Conservation (phyloP, 1,139 yeast species). For the Yamadazyma oceani region DNA sequence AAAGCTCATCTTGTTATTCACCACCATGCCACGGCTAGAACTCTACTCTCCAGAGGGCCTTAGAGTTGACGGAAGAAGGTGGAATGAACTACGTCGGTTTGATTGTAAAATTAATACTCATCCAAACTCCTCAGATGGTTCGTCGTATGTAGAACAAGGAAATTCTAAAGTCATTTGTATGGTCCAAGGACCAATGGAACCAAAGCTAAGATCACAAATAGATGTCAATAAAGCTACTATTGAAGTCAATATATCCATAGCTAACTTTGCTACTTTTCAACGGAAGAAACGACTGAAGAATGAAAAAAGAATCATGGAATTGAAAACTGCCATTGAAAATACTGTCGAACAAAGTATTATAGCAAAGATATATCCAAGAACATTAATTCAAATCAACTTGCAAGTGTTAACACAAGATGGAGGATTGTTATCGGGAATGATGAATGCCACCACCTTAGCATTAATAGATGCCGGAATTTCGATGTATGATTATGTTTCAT, state of each 20-base stretch:
- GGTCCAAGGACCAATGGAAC: conserved; percentile 91
- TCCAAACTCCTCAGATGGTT: conserved; percentile 87
- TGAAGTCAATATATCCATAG: conserved; percentile 64
- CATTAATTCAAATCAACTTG: conserved; percentile 69
- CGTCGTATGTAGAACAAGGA: conserved; percentile 90
- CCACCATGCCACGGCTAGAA: conserved; percentile 67
- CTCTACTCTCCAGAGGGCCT: conserved; percentile 92
- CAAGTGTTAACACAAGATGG: conserved; percentile 91
- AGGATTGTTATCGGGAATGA: conserved; percentile 73
- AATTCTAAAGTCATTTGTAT: conserved; percentile 84
- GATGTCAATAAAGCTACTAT: conserved; percentile 53
- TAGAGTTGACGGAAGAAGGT: conserved; percentile 88
- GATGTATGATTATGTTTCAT: conserved; percentile 85
- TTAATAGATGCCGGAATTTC: conserved; percentile 94
- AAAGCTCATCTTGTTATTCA: conserved; percentile 2
- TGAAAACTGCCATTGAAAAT: conserved; percentile 70
- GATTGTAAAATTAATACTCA: conserved; percentile 84
- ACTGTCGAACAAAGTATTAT: conserved; percentile 82
- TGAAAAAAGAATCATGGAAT: conserved; percentile 74
- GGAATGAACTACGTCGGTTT: conserved; percentile 87
- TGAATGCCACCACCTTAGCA: conserved; percentile 89
- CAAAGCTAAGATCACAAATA: conserved; percentile 50
- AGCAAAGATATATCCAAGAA: conserved; percentile 76
- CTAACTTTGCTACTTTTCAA: conserved; percentile 80
- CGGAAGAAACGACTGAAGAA: conserved; percentile 64